Evolutionary conservation across 345 rosid species (phyloP), one percentile per base, ranked within the genome.

Genomic region (Populus euphratica): DNA sequence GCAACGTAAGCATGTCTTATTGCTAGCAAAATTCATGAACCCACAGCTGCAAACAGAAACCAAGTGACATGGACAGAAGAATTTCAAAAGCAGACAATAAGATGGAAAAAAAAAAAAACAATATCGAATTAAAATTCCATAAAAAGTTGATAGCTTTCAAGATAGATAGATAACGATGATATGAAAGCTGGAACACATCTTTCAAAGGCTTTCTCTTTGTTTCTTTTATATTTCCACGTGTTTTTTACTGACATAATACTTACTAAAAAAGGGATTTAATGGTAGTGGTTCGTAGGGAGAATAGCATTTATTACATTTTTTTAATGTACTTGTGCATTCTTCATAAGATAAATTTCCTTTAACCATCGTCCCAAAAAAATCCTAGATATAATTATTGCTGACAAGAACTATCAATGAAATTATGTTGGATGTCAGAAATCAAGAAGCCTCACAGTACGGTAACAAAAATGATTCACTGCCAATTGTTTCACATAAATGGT

Each of bases 21-120:
- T 95, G 87, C 88, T 84, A 27, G 98, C 88, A 76, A 95, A 95
- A 86, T 95, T 95, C 99, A 95, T 89, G 87, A 92, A 95, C n/a
- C 78, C 85, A 83, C 99, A 95, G 83, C 97, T 95, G 83, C 79
- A 77, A 23, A 83, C 23, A 75, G 44, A 80, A 69, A 69, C 79
- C 67, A 25, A 65, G 47, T 23, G 69, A 70, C 41, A 14, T 23
- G 21, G 23, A 44, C 50, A 35, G 27, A 59, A 82, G 7, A 41
- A 68, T 69, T 25, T 73, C 17, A 72, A 13, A 44, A 41, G 8
- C 38, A 50, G 4, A 62, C 12, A 29, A 20, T 23, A 47, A 47
- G 29, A 54, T 8, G 9, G 6, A 14, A n/a, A 44, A 38, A 5
- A 20, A 8, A n/a, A 1, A 4, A 20, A 8, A 9, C 36, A 33